Evolutionary conservation across 2,329 filamentous ascomycete species (phyloP), one percentile per base, ranked within the genome.

Genomic region (Fusarium sp.): DNA sequence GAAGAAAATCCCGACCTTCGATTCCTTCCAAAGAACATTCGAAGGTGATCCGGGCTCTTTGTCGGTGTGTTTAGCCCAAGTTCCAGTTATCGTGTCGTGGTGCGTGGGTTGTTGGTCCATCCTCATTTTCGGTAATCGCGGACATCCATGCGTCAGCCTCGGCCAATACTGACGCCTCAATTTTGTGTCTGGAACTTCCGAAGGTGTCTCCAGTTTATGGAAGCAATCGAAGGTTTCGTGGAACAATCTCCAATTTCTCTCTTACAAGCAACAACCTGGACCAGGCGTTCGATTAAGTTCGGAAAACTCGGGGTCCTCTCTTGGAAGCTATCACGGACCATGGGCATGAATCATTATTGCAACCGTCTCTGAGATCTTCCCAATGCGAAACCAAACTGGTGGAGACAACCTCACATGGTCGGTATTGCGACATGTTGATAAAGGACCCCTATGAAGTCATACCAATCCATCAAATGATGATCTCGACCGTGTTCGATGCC

Each of bases 361-460:
- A 41, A 28, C 34, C 19, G 6, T 25, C 19, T 45, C 25, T 44
- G 9, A 58, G 50, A 44, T 45, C 28, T 23, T 59, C 21, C 21
- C 21, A 63, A 51, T 41, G 42, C 42, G 46, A 65, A 49, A 49
- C 26, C 9, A 19, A 60, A 31, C 25, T 30, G 51, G 31, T 48
- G 57, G 45, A 54, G 25, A 52, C 51, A 31, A 10, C 48, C 25
- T 60, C 43, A 34, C 34, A 30, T 54, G 37, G 37, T 45, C 51
- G 41, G 50, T 42, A 60, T 55, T 52, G 56, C 49, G 42, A 25
- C 34, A 73, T 67, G 44, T 42, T 41, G 62, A 62, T 45, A 26
- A 31, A 74, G 59, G 74, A 76, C 72, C 74, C 74, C 62, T 76
- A 76, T 76, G 75, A 76, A 73, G 73, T 76, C 75, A 76, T 76